Evolutionary conservation across 495 filamentous ascomycete genomes (phyloP), one percentile per base, ranked within the genome.

Genomic region (Penicillium chermesinum): DNA sequence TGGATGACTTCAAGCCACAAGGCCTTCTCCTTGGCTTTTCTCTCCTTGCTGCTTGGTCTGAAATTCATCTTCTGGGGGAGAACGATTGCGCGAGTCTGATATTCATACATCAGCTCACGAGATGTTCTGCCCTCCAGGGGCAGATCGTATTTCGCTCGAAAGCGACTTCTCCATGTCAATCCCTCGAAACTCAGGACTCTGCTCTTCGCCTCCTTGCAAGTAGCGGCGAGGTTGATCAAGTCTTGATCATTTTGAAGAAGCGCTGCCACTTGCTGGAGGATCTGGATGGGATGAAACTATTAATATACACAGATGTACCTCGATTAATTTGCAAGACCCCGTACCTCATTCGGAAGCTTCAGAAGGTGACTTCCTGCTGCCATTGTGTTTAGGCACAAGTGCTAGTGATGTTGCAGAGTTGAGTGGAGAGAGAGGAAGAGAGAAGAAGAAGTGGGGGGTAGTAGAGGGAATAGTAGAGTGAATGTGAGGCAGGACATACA

Each of bases 211-310:
- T 52, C 55, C 3, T 52, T 58, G 51, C 63, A 69, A 20, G 62
- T 47, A 3, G 51, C 44, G 7, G 61, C 52, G 15, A 74, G 64
- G 14, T 51, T 53, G 6, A 54, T 38, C 1, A 73, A 17, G 19
- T 76, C 71, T 3, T 20, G 22, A 37, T 75, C 66, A 0, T 25
- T 47, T 14, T 60, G 53, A 3, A 76, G 56, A 17, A 59, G 42
- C 13, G 38, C 58, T 15, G 72, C 67, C 8, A 76, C 68, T 9
- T 62, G 16, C 41, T 76, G 70, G 27, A 70, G 60, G 25, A 74
- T 48, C 72, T 75, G 38, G 34, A 30, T 30, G 25, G 10, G 10
- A 5, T 30, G 25, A 4, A 30, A 30, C 5, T 4, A 4, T 30
- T 10, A 15, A 41, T 1, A 7, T 10, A 7, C 5, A 42, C 20